These are phyloP conservation scores for Carex scoparia DNA, from an alignment of 176 grass and related monocot species.

Conservation along the genomic window DNA sequence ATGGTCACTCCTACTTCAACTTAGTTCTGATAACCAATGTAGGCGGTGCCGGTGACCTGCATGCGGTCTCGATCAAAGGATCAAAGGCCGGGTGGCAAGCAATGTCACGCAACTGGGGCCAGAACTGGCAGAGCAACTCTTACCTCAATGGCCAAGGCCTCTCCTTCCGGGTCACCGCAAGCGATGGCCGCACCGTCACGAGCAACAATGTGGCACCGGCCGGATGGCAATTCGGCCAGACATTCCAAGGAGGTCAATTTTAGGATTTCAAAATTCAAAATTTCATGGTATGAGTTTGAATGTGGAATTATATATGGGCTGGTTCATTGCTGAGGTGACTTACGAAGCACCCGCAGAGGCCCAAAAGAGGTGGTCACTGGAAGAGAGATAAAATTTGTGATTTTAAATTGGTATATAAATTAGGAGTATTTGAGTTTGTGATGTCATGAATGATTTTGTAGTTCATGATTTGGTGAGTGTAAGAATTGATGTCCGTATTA, in stretches of 20 bases:
- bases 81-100: conserved; percentile 36
- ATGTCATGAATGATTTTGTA: neutral
- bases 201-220: conserved; percentile 52
- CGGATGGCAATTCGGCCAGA: conserved; percentile 69
- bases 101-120: conserved; percentile 75
- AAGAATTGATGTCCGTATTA: neutral
- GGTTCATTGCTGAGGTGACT: conserved; percentile 30
- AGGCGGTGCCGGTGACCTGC: conserved; percentile 48
- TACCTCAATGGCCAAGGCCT: conserved; percentile 57
- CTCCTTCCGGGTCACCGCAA: conserved; percentile 64
- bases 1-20: conserved; percentile 83
- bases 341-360: conserved; percentile 26
- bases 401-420: conserved; percentile 26
- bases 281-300: neutral
- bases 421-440: neutral
- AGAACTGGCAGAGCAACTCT: conserved; percentile 76
- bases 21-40: conserved; percentile 81
- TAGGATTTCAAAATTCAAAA: conserved; percentile 3
- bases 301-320: neutral
- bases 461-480: conserved; percentile 6
- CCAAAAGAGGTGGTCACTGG: neutral
- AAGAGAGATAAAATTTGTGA: neutral
- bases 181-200: conserved; percentile 57
- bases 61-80: conserved; percentile 46
- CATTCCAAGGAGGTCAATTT: conserved; percentile 62